A percentile compares a stretch with the other conserved stretches of the same genome.
These are phyloP conservation scores for Parachaetomium inaequale DNA, from an alignment of 495 filamentous ascomycete species.

Conservation along the genomic window DNA sequence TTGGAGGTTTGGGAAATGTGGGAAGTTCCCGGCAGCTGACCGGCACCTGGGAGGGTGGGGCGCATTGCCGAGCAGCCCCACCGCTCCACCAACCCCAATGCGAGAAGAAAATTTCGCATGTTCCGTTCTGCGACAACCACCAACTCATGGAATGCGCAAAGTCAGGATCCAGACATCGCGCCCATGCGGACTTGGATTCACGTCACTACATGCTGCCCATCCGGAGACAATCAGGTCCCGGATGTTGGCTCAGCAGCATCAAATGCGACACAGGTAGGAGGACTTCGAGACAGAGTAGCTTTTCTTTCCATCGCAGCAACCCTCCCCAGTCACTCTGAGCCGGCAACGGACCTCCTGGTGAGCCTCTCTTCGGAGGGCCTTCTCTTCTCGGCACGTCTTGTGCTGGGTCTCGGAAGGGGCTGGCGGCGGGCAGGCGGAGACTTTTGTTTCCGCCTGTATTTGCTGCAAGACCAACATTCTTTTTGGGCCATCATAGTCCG, in stretches of 20 bases:
- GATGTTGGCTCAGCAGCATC: too few relatives aligned
- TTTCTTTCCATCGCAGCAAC: slow-evolving; percentile 16
- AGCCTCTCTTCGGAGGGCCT: slow-evolving; percentile 43
- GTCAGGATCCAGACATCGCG: too few relatives aligned
- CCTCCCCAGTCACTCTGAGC: slow-evolving; percentile 42
- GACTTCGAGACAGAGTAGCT: too few relatives aligned
- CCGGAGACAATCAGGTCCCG: too few relatives aligned
- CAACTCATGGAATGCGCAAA: neutral
- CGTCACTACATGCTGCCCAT: too few relatives aligned
- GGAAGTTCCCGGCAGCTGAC: too few relatives aligned
- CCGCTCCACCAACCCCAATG: neutral
- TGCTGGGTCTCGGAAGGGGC: slow-evolving; percentile 44
- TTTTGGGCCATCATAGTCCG: slow-evolving; percentile 54
- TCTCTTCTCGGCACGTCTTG: slow-evolving; percentile 47
- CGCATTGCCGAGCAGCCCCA: too few relatives aligned
- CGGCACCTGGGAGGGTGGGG: too few relatives aligned
- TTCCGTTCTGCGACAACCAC: neutral
- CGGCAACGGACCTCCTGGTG: slow-evolving; percentile 23
- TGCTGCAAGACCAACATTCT: slow-evolving; percentile 41
- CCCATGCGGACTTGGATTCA: too few relatives aligned
- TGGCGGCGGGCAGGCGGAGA: slow-evolving; percentile 29
- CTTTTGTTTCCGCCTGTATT: slow-evolving; percentile 11
- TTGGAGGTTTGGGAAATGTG: too few relatives aligned
- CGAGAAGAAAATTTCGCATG: neutral
- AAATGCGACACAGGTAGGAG: too few relatives aligned